Evolutionary conservation across 192 early-diverging fungal species (phyloP).

Genomic region (Entophlyctis luteolus): DNA sequence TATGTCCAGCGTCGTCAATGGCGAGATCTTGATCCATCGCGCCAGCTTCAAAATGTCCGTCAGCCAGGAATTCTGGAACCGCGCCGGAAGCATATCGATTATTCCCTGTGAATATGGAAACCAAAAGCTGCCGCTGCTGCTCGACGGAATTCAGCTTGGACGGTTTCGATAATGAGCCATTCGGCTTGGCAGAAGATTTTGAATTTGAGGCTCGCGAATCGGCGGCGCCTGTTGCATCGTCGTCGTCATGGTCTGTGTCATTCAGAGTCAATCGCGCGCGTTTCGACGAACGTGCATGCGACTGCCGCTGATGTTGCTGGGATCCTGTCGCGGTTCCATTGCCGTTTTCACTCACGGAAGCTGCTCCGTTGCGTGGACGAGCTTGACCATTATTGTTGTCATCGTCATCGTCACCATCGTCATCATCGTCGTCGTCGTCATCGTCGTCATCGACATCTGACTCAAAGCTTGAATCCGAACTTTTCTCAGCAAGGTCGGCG

Average conservation of each 20-base stretch:
- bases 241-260: slow-evolving; percentile 5
- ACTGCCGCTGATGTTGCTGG: no score
- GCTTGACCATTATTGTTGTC: no score
- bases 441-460: slow-evolving; percentile 12
- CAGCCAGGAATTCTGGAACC: background rate
- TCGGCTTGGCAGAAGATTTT: background rate
- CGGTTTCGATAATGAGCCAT: background rate
- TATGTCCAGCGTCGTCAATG: slow-evolving; percentile 94
- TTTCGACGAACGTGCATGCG: background rate
- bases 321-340: no score
- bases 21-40: slow-evolving; percentile 75
- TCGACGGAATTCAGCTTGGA: slow-evolving; percentile 36
- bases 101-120: slow-evolving; percentile 74
- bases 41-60: slow-evolving; percentile 31
- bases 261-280: background rate
- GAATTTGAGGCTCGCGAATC: background rate
- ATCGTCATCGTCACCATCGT: no score
- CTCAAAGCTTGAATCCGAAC: slow-evolving; percentile 13
- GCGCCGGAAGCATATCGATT: no score
- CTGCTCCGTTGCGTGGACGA: no score
- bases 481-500: slow-evolving; percentile 9
- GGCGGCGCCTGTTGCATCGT: background rate
- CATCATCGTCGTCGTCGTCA: no score
- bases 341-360: no score
- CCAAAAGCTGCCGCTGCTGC: slow-evolving; percentile 69